Conservation (phyloP, 2,329 filamentous ascomycete genomes). For the Aurifilum marmelostoma region DNA sequence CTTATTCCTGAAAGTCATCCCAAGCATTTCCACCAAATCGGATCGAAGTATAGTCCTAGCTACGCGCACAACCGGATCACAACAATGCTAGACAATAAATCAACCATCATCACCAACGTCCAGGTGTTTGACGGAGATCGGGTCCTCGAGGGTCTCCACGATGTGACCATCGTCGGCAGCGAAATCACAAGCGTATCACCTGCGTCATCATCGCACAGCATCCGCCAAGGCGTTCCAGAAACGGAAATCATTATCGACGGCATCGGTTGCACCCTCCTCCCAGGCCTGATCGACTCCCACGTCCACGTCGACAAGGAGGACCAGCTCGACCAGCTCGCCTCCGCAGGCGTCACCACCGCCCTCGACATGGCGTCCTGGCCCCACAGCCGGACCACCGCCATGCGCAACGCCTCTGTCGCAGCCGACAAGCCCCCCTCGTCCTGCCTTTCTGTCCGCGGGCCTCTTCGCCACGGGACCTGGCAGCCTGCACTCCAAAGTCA, state of each 20-base stretch:
- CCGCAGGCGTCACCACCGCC: neutral
- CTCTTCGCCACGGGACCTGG: constrained; percentile 1
- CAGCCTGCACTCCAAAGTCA: neutral
- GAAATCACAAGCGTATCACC: neutral
- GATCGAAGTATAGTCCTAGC: neutral
- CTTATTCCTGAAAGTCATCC: too few species aligned
- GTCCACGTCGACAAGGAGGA: constrained; percentile 3
- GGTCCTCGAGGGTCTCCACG: neutral
- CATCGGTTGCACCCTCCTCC: neutral
- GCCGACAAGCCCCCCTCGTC: neutral
- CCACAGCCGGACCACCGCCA: neutral
- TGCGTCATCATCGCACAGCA: neutral
- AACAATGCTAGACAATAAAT: neutral
- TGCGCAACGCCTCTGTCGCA: neutral
- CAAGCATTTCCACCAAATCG: too few species aligned
- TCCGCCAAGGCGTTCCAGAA: neutral
- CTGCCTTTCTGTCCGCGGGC: neutral
- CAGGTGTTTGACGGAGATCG: constrained; percentile 5
- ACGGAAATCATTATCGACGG: neutral
- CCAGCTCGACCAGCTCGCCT: constrained; percentile 8
- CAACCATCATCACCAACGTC: constrained; percentile 7
- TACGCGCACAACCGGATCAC: neutral
- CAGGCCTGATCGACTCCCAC: constrained; percentile 8
- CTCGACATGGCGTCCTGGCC: constrained; percentile 9
- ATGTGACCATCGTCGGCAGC: neutral